Conservation (phyloP, 371 early-diverging fungal species). For the Mortierella sp. region DNA sequence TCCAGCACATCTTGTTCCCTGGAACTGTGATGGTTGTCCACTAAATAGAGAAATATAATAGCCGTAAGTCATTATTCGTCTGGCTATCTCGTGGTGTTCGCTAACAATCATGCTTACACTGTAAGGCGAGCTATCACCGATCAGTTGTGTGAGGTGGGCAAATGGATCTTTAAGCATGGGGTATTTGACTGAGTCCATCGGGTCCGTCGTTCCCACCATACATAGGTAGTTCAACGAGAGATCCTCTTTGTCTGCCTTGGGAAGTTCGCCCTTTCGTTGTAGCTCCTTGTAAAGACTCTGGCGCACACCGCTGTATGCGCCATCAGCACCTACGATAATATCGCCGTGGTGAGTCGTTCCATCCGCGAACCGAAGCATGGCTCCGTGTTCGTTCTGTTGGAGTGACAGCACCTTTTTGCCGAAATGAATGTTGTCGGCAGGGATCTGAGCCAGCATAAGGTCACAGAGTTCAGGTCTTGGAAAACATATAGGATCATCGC, state of each 20-base stretch:
- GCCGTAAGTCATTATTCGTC: too few relatives aligned
- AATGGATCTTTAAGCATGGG: neutral
- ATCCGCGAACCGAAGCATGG: slow-evolving; percentile 10
- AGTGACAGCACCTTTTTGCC: slow-evolving; percentile 10
- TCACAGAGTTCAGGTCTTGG: slow-evolving; percentile 18
- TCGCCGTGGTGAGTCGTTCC: neutral
- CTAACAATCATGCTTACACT: neutral
- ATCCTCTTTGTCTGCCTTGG: slow-evolving; percentile 5
- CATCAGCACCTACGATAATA: slow-evolving; percentile 30
- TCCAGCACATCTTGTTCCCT: slow-evolving; percentile 25
- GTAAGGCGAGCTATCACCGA: neutral
- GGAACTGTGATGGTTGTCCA: neutral
- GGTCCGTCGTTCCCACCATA: slow-evolving; percentile 23
- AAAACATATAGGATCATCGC: slow-evolving; percentile 6
- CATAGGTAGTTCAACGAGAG: slow-evolving; percentile 6
- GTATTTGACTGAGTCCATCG: slow-evolving; percentile 11
- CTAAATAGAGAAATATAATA: neutral
- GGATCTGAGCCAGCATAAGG: slow-evolving; percentile 4
- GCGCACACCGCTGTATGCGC: slow-evolving; percentile 22
- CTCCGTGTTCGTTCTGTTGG: slow-evolving; percentile 3
- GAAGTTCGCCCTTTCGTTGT: neutral
- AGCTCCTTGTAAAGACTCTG: slow-evolving; percentile 17
- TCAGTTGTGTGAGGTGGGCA: neutral
- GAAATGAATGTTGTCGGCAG: slow-evolving; percentile 14
- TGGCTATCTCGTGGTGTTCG: too few relatives aligned